Conservation (phyloP, 495 filamentous ascomycete species). For the Polyplosphaeria fusca region DNA sequence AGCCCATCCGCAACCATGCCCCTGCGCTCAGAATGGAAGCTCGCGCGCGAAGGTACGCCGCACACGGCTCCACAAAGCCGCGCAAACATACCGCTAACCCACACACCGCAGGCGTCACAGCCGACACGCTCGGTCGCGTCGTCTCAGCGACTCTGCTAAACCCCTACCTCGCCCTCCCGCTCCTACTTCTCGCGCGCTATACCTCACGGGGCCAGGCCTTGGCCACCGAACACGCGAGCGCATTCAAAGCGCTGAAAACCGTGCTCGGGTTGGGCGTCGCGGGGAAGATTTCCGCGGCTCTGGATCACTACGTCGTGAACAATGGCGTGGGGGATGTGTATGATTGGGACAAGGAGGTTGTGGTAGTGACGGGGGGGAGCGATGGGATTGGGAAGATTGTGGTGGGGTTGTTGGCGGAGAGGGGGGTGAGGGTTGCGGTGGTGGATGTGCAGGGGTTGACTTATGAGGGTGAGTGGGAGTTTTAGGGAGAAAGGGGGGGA, state of each 20-base stretch:
- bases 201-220: slow-evolving; percentile 55
- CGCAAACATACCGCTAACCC: background rate
- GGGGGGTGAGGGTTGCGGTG: slow-evolving; percentile 60
- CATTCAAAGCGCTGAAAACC: slow-evolving; percentile 40
- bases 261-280: slow-evolving; percentile 13
- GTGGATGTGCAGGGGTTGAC: slow-evolving; percentile 64
- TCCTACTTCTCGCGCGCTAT: slow-evolving; percentile 57
- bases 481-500: background rate
- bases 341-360: slow-evolving; percentile 65
- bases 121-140: slow-evolving; percentile 55
- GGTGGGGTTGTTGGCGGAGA: slow-evolving; percentile 57
- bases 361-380: slow-evolving; percentile 68
- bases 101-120: slow-evolving; percentile 54
- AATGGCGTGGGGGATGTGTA: slow-evolving; percentile 60
- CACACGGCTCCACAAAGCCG: background rate
- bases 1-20: slow-evolving; percentile 36
- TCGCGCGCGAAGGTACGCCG: slow-evolving; percentile 35
- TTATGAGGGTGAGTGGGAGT: slow-evolving; percentile 53
- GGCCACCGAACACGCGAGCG: slow-evolving; percentile 47
- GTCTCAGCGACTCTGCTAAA: slow-evolving; percentile 57
- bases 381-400: slow-evolving; percentile 64
- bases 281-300: slow-evolving; percentile 46
- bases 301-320: slow-evolving; percentile 56
- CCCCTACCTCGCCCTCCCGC: slow-evolving; percentile 57
- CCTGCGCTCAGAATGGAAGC: slow-evolving; percentile 32